A percentile compares a stretch with the other conserved stretches of the same genome.
Evolutionary conservation across 2,329 filamentous ascomycete genomes (phyloP).

Genomic region (Penicillium freii): DNA sequence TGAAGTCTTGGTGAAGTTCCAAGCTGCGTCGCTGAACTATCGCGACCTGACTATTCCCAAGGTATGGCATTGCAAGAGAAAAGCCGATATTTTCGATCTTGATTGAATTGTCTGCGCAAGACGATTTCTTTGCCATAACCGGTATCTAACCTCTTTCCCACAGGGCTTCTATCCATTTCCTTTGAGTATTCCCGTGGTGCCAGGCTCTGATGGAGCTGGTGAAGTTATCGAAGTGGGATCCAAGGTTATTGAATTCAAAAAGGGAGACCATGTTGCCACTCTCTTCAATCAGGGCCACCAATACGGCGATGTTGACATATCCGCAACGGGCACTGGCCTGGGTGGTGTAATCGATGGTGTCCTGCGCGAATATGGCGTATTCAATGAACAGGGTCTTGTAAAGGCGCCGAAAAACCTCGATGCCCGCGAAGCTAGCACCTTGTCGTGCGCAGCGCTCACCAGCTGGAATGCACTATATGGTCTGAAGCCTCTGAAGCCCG

Average conservation of each 20-base stretch:
- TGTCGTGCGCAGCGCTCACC: conserved; percentile 62
- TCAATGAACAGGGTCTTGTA: conserved; percentile 67
- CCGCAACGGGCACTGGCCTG: conserved; percentile 55
- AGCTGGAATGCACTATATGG: conserved; percentile 67
- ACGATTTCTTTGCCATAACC: neutral
- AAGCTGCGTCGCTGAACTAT: conserved; percentile 52
- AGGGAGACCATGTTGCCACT: conserved; percentile 58
- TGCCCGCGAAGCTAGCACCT: conserved; percentile 55
- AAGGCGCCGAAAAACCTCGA: conserved; percentile 57
- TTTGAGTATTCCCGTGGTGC: conserved; percentile 31
- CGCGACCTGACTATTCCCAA: conserved; percentile 49
- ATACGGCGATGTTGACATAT: conserved; percentile 45
- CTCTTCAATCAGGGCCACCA: conserved; percentile 60
- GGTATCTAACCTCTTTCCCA: neutral
- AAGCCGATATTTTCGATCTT: neutral
- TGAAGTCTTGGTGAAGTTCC: conserved; percentile 68
- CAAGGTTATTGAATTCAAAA: conserved; percentile 56
- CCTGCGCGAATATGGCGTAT: conserved; percentile 65
- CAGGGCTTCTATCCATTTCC: conserved; percentile 38
- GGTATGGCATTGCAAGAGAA: conserved; percentile 28
- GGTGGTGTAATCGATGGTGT: conserved; percentile 68
- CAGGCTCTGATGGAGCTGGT: conserved; percentile 44
- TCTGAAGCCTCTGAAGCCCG: conserved; percentile 52
- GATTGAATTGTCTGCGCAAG: too few relatives aligned
- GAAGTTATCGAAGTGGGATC: conserved; percentile 53